phyloP scores from a whole-genome alignment of 2,329 filamentous ascomycete genomes.

The Cercospora citrullina region DNA sequence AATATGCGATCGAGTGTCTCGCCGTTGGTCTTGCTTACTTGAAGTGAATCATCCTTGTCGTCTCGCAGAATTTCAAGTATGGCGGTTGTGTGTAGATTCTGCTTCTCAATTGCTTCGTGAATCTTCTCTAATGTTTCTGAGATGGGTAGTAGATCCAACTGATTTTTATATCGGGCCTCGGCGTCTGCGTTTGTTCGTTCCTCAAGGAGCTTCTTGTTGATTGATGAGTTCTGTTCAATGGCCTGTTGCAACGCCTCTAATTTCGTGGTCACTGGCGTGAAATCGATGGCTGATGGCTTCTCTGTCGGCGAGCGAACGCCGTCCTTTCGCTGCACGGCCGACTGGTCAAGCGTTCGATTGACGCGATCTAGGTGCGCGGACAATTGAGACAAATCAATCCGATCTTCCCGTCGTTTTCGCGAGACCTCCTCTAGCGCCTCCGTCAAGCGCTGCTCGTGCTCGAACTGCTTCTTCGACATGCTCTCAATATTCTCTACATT shows the following conservation, averaged over 20 bases:
- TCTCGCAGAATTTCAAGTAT: conserved; percentile 19
- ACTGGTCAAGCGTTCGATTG: conserved; percentile 31
- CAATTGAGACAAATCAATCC: conserved; percentile 30
- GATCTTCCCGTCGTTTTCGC: conserved; percentile 20
- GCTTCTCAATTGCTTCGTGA: conserved; percentile 16
- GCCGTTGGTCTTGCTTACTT: background rate
- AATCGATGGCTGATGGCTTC: conserved; percentile 17
- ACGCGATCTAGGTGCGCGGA: conserved; percentile 34
- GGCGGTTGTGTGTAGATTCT: conserved; percentile 19
- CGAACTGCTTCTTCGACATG: conserved; percentile 30
- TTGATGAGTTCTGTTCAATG: conserved; percentile 32
- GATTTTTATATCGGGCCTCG: conserved; percentile 11
- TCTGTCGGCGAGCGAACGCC: conserved; percentile 7
- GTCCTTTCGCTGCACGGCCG: conserved; percentile 21
- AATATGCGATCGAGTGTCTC: conserved; percentile 22
- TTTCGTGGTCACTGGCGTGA: conserved; percentile 27
- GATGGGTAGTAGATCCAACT: conserved; percentile 14
- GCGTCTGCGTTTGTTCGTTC: conserved; percentile 21
- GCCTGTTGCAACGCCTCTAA: conserved; percentile 32
- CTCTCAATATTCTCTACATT: conserved; percentile 31
- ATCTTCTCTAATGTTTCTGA: conserved; percentile 16
- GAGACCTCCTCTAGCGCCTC: conserved; percentile 24
- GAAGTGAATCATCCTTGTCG: conserved; percentile 8
- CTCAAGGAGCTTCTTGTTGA: conserved; percentile 29
- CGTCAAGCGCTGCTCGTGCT: conserved; percentile 32